Evolutionary conservation across 2,329 filamentous ascomycete genomes (phyloP).

Genomic region (Colletotrichum sp.): DNA sequence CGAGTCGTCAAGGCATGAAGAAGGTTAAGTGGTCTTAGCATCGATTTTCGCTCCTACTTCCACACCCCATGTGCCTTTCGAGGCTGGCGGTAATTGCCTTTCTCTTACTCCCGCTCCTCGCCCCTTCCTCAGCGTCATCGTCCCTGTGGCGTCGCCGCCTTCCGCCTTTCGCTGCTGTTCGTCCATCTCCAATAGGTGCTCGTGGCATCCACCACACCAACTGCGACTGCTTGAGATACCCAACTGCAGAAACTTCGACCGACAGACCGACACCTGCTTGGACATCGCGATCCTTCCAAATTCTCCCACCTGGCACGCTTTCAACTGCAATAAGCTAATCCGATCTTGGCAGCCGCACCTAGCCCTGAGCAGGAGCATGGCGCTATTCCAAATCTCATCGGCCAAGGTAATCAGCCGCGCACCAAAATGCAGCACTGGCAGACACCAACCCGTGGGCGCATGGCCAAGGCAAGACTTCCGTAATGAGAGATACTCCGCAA

Average conservation of each 20-base stretch:
- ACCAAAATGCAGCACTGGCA: background rate
- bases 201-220: background rate
- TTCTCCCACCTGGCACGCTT: background rate
- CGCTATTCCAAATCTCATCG: background rate
- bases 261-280: background rate
- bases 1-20: background rate
- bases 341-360: background rate
- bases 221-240: background rate
- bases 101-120: background rate
- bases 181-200: background rate
- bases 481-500: background rate
- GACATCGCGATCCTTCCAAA: background rate
- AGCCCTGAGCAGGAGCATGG: background rate
- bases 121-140: background rate
- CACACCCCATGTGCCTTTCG: background rate
- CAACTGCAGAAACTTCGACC: background rate
- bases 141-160: background rate
- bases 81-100: background rate
- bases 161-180: background rate
- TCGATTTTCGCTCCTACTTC: background rate
- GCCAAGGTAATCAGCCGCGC: background rate
- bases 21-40: background rate
- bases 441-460: background rate
- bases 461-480: background rate
- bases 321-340: background rate